Percentiles rank a stretch among this genome's conserved stretches.
These are phyloP conservation scores for Dothideomycetes sp. DNA, from an alignment of 2,329 filamentous ascomycete genomes.

Conservation along the genomic window DNA sequence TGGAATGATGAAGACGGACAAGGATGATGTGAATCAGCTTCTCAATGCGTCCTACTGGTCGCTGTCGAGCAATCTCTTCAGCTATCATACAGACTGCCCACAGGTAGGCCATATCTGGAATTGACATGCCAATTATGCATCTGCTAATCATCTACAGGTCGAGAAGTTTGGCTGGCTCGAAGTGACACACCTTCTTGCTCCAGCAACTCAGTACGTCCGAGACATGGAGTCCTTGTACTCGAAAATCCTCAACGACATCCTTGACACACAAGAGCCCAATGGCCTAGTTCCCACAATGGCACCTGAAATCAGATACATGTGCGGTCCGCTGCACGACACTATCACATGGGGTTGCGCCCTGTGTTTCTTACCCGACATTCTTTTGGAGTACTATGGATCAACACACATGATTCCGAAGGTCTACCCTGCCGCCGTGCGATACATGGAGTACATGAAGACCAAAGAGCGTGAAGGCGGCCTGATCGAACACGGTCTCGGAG, in stretches of 20 bases:
- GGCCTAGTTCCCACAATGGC: conserved; percentile 38
- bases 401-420: conserved; percentile 27
- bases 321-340: conserved; percentile 36
- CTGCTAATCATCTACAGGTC: conserved; percentile 14
- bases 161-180: conserved; percentile 41
- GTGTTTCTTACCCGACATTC: conserved; percentile 25
- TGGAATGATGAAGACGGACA: conserved; percentile 28
- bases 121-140: background rate
- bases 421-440: conserved; percentile 26
- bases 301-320: conserved; percentile 38
- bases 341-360: conserved; percentile 34
- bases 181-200: conserved; percentile 34
- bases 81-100: conserved; percentile 38
- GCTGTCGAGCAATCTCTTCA: conserved; percentile 32
- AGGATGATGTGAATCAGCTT: conserved; percentile 29
- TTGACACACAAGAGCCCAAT: conserved; percentile 33
- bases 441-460: conserved; percentile 31
- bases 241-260: conserved; percentile 37
- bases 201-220: conserved; percentile 34
- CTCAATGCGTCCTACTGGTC: conserved; percentile 36
- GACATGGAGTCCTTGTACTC: conserved; percentile 37
- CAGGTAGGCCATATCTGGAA: conserved; percentile 15
- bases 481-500: conserved; percentile 33
- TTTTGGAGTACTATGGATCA: conserved; percentile 30
- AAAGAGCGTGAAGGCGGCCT: conserved; percentile 30